Evolutionary conservation across 257 asterid genomes (phyloP), one percentile per base, ranked within the genome.

Genomic region (Echium plantagineum): DNA sequence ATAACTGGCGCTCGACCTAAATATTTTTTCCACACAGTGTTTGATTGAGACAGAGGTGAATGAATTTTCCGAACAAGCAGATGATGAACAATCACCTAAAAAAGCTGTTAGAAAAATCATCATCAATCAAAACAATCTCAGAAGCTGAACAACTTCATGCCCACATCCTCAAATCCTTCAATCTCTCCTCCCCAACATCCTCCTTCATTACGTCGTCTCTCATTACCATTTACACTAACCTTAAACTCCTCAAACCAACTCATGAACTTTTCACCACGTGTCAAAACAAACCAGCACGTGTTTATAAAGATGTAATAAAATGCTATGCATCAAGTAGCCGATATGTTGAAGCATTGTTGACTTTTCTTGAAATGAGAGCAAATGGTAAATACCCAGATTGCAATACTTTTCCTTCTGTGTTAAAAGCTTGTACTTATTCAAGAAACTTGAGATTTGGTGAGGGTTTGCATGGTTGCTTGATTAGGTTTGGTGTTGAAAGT

Each of bases 71-170:
- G 3, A 24, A 24, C 3, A 24, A 24, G 3, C 26, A 24, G 3
- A 28, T 28, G 28, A 15, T 71, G 68, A 61, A 42, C 49, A 69
- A 64, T 58, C 28, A 61, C 15, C 19, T 83, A 49, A 67, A 69
- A 54, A 63, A 56, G 51, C 63, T 83, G 28, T 54, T 83, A 38
- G 64, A 49, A 48, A 67, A 70, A 51, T 93, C 90, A 52, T 71
- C 77, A 15, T 31, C 67, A 21, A 74, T 91, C 66, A 88, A 66
- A 81, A 80, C 95, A 21, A 75, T 73, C 69, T 78, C 80, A 58
- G 88, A 91, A 66, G 94, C 94, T 64, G 82, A 82, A 69, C 86
- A 83, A 66, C 78, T 85, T 55, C 98, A 91, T 66, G 96, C 96
- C 77, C 90, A 77, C n/a, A 42, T 83, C 15, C 55, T 91, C 68